Evolutionary conservation across 2,329 filamentous ascomycete species (phyloP).

Genomic region (Fusarium sp.): DNA sequence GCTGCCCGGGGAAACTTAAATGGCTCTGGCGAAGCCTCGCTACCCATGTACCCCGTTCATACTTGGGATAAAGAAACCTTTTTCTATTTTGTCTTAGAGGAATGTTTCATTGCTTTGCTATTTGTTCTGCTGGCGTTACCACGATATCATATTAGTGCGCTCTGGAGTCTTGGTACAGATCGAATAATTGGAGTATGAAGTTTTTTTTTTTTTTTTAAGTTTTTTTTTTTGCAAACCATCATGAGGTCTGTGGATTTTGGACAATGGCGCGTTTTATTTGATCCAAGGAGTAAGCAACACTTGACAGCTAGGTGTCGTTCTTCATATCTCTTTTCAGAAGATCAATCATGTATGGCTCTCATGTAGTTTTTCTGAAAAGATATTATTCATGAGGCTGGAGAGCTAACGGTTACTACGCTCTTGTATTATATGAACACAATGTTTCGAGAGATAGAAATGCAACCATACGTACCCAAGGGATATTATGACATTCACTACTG

Average conservation of each 20-base stretch:
- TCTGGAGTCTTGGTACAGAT: conserved; percentile 34
- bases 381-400: conserved; percentile 1
- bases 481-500: background rate
- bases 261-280: conserved; percentile 30
- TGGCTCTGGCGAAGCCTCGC: conserved; percentile 14
- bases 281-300: conserved; percentile 10
- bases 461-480: background rate
- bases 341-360: background rate
- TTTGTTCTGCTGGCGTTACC: conserved; percentile 24
- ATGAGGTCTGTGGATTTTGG: conserved; percentile 14
- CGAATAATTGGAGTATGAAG: conserved; percentile 23
- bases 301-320: conserved; percentile 4
- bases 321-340: conserved; percentile 5
- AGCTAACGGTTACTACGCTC: background rate
- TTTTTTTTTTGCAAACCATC: conserved; percentile 10
- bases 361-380: background rate
- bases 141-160: conserved; percentile 17
- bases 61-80: background rate
- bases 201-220: background rate
- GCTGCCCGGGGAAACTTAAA: conserved; percentile 5
- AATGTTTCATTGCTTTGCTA: background rate
- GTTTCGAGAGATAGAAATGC: background rate
- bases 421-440: conserved; percentile 4
- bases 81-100: background rate
- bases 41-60: conserved; percentile 8